These are phyloP conservation scores for Psilocybe subaeruginosa DNA, from an alignment of 768 basidiomycete genomes.

Conservation along the genomic window DNA sequence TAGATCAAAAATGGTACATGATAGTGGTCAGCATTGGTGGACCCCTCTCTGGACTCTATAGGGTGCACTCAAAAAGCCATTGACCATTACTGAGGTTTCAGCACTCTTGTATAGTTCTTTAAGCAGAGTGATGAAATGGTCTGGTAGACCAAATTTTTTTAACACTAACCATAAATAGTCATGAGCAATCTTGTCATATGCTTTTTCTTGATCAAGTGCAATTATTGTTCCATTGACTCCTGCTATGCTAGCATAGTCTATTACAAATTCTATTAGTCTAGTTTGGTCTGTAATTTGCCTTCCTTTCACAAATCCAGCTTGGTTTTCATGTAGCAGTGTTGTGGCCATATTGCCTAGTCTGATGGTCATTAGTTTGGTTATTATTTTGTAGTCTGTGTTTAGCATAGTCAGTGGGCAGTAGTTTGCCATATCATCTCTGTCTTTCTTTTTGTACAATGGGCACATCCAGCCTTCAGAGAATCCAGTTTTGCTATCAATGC, in stretches of 20 bases:
- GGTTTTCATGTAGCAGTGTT: conserved; percentile 31
- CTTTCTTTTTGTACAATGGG: conserved; percentile 45
- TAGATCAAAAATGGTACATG: conserved; percentile 39
- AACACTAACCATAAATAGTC: conserved; percentile 29
- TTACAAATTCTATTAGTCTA: conserved; percentile 27
- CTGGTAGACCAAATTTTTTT: conserved; percentile 22
- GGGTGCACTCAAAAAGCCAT: conserved; percentile 28
- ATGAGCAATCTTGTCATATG: conserved; percentile 37
- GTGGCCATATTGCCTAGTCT: conserved; percentile 19
- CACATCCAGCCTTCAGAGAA: conserved; percentile 40
- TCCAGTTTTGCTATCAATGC: conserved; percentile 5
- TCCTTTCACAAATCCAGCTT: conserved; percentile 40
- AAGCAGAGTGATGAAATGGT: conserved; percentile 26
- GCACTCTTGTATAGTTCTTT: conserved; percentile 31
- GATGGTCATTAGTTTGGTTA: conserved; percentile 28
- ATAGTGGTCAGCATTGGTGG: conserved; percentile 37
- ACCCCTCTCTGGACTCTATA: conserved; percentile 34
- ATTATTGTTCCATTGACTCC: conserved; percentile 29
- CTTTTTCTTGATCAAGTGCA: conserved; percentile 38
- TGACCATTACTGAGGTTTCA: conserved; percentile 34
- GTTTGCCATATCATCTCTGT: conserved; percentile 25
- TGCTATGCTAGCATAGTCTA: conserved; percentile 20
- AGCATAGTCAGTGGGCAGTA: conserved; percentile 31
- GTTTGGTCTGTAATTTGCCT: conserved; percentile 35
- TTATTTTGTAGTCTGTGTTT: conserved; percentile 38